Conservation (phyloP, 2,329 filamentous ascomycete genomes). For the Venturia aucupariae region DNA sequence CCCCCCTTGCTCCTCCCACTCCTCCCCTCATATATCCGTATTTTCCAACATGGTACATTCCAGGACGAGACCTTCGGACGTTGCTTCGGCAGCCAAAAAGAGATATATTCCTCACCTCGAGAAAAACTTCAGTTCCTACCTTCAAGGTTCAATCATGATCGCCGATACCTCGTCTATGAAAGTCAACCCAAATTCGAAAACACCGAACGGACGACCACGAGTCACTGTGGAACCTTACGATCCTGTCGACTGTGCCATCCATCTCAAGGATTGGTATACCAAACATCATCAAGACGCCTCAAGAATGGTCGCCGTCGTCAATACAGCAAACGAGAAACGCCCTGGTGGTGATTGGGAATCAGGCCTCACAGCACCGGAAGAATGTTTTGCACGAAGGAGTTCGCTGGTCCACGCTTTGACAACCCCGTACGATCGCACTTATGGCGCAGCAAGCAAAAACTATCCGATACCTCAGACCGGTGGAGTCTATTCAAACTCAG, state of each 20-base stretch:
- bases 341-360: constrained; percentile 75
- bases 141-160: constrained; percentile 45
- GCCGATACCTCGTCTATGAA: constrained; percentile 28
- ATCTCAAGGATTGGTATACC: constrained; percentile 34
- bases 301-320: constrained; percentile 53
- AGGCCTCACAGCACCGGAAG: constrained; percentile 54
- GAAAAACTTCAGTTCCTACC: constrained; percentile 26
- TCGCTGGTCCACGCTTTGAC: constrained; percentile 61
- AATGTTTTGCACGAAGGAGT: constrained; percentile 65
- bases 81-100: constrained; percentile 64
- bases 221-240: constrained; percentile 38
- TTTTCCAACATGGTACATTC: constrained; percentile 42
- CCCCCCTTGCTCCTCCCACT: neutral
- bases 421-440: constrained; percentile 46
- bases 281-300: constrained; percentile 21
- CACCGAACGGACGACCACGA: constrained; percentile 27
- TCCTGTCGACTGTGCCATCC: constrained; percentile 45
- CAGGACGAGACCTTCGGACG: constrained; percentile 57
- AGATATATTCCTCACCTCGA: constrained; percentile 58
- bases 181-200: constrained; percentile 40
- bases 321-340: constrained; percentile 65
- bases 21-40: too few species aligned
- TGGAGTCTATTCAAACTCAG: constrained; percentile 59
- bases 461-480: constrained; percentile 65
- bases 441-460: constrained; percentile 35